phyloP scores from a whole-genome alignment of 495 filamentous ascomycete species.

The Aspergillus hancockii region DNA sequence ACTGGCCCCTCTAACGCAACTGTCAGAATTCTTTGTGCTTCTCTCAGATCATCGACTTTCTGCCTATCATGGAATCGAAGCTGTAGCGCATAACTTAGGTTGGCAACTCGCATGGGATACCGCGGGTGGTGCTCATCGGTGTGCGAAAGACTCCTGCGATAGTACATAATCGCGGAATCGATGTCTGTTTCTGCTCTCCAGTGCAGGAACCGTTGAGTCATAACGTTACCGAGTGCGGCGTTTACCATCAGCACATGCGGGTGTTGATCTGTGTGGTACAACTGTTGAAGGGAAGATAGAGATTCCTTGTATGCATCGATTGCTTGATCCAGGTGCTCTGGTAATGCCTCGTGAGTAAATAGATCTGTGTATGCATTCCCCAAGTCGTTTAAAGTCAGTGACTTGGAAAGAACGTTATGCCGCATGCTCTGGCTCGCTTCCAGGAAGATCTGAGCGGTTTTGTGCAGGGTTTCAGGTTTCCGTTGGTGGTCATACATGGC shows the following conservation, averaged over 20 bases:
- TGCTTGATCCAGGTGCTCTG: conserved; percentile 4
- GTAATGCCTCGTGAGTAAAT: conserved; percentile 4
- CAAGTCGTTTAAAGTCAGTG: conserved; percentile 5
- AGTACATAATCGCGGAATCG: conserved; percentile 7
- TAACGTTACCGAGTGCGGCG: conserved; percentile 2
- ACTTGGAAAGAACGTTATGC: not conserved
- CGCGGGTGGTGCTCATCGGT: not conserved
- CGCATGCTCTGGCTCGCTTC: not conserved
- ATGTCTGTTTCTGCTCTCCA: conserved; percentile 3
- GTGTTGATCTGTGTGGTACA: not conserved
- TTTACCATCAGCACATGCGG: conserved; percentile 10
- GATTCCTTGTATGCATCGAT: conserved; percentile 7
- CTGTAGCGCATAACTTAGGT: conserved; percentile 1
- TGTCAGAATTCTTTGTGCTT: not conserved
- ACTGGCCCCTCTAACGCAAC: not conserved
- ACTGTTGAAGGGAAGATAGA: not conserved
- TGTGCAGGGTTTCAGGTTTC: not conserved
- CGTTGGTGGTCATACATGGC: not conserved
- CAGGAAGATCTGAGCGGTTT: not conserved
- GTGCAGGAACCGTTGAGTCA: conserved; percentile 4
- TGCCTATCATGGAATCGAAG: not conserved
- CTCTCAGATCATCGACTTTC: conserved; percentile 5
- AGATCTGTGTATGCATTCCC: conserved; percentile 8
- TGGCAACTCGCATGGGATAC: not conserved
- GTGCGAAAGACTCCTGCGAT: not conserved